phyloP scores from a whole-genome alignment of 192 early-diverging fungal species.

The Helicostylum pulchrum region DNA sequence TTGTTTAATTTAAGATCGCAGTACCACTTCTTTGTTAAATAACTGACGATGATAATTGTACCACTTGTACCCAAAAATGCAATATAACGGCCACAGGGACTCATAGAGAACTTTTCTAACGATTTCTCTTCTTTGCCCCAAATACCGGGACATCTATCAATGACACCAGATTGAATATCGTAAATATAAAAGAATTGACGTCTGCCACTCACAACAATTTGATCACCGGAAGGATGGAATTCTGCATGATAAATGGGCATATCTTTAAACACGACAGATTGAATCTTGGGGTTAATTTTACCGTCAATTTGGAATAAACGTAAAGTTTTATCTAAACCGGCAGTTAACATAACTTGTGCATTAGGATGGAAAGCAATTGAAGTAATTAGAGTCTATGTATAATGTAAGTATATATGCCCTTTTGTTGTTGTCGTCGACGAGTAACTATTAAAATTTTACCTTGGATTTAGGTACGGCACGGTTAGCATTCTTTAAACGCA shows the following conservation, averaged over 20 bases:
- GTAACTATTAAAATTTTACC: slow-evolving; percentile 25
- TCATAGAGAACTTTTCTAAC: slow-evolving; percentile 67
- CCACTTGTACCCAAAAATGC: slow-evolving; percentile 80
- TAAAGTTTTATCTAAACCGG: slow-evolving; percentile 85
- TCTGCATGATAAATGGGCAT: slow-evolving; percentile 74
- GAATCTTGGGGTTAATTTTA: slow-evolving; percentile 88
- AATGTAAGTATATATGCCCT: slow-evolving; percentile 1
- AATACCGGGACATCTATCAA: slow-evolving; percentile 70
- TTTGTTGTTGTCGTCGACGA: slow-evolving; percentile 10
- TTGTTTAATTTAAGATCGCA: slow-evolving; percentile 89
- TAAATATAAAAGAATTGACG: slow-evolving; percentile 81
- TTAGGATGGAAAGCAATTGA: slow-evolving; percentile 85
- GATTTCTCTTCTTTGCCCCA: slow-evolving; percentile 71
- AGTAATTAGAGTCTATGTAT: slow-evolving; percentile 44
- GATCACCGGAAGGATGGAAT: slow-evolving; percentile 73
- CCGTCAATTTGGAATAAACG: slow-evolving; percentile 92
- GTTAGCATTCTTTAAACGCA: slow-evolving; percentile 77
- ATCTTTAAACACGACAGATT: slow-evolving; percentile 86
- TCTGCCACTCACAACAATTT: slow-evolving; percentile 76
- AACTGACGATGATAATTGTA: slow-evolving; percentile 75
- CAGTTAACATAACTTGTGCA: slow-evolving; percentile 82
- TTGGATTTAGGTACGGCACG: slow-evolving; percentile 38
- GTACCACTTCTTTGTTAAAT: slow-evolving; percentile 84
- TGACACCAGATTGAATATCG: slow-evolving; percentile 73
- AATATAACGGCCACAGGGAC: slow-evolving; percentile 69